phyloP scores from a whole-genome alignment of 805 yeast genomes.

The Candida dajiaensis region DNA sequence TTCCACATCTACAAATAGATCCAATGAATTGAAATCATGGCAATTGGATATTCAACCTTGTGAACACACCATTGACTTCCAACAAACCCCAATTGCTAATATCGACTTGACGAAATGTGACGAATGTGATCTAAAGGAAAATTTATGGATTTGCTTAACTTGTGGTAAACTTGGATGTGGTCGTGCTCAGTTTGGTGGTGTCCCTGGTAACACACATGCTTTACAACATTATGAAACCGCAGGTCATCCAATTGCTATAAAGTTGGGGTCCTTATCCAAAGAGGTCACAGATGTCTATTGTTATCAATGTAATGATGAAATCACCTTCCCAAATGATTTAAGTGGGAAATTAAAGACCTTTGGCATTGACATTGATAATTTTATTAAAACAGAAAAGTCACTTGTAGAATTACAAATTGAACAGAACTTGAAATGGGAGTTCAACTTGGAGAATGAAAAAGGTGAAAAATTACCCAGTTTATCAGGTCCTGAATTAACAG shows the following conservation, averaged over 20 bases:
- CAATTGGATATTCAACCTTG: constrained; percentile 82
- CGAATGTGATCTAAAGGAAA: constrained; percentile 60
- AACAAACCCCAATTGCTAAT: constrained; percentile 29
- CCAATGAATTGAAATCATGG: constrained; percentile 84
- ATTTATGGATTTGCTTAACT: constrained; percentile 86
- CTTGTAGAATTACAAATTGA: constrained; percentile 87
- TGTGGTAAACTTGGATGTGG: constrained; percentile 97
- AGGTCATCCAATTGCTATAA: constrained; percentile 79
- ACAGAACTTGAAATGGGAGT: constrained; percentile 92
- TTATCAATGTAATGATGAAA: constrained; percentile 85
- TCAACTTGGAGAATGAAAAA: constrained; percentile 64
- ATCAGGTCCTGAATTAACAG: constrained; percentile 75
- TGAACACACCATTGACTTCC: constrained; percentile 58
- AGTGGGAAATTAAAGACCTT: constrained; percentile 43
- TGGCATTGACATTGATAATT: constrained; percentile 56
- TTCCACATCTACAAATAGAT: constrained; percentile 52
- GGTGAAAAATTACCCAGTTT: constrained; percentile 63
- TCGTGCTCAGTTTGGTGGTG: constrained; percentile 87
- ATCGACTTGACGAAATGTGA: constrained; percentile 41
- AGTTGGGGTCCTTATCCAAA: constrained; percentile 79
- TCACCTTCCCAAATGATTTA: constrained; percentile 55
- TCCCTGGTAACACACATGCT: constrained; percentile 93
- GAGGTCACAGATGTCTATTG: constrained; percentile 85
- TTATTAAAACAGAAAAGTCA: constrained; percentile 76
- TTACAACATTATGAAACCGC: constrained; percentile 56